A percentile compares a stretch with the other conserved stretches of the same genome.
Conservation (phyloP, 257 asterid species). For the Leonotis leonurus region DNA sequence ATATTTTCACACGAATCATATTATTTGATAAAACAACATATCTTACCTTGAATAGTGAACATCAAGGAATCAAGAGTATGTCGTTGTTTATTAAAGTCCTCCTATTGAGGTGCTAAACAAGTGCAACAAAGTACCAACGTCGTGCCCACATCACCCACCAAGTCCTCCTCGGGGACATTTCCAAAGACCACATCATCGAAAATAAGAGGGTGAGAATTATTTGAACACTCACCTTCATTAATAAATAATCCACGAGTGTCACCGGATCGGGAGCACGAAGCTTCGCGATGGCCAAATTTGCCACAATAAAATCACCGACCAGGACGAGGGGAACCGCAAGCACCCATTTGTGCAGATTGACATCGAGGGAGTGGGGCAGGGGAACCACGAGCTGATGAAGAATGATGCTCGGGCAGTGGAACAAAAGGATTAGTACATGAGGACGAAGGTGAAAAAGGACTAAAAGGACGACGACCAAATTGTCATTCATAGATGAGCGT, state of each 20-base stretch:
- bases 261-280: not conserved
- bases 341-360: not conserved
- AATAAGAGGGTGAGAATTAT: not conserved
- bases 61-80: not conserved
- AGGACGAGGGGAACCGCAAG: not conserved
- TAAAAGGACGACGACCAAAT: not conserved
- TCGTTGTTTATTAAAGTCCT: not conserved
- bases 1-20: not conserved
- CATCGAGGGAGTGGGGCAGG: not conserved
- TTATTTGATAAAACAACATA: not conserved
- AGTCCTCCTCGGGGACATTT: too few species aligned
- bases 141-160: too few species aligned
- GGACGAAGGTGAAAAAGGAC: not conserved
- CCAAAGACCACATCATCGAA: too few species aligned
- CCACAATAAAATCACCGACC: not conserved
- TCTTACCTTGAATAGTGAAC: not conserved
- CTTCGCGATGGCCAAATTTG: not conserved
- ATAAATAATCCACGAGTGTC: not conserved
- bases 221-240: not conserved
- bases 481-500: not conserved
- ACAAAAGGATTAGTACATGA: not conserved
- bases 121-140: not conserved
- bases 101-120: not conserved
- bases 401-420: not conserved
- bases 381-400: not conserved